Conservation (phyloP, 495 filamentous ascomycete species). For the Friedmanniomyces endolithicus region DNA sequence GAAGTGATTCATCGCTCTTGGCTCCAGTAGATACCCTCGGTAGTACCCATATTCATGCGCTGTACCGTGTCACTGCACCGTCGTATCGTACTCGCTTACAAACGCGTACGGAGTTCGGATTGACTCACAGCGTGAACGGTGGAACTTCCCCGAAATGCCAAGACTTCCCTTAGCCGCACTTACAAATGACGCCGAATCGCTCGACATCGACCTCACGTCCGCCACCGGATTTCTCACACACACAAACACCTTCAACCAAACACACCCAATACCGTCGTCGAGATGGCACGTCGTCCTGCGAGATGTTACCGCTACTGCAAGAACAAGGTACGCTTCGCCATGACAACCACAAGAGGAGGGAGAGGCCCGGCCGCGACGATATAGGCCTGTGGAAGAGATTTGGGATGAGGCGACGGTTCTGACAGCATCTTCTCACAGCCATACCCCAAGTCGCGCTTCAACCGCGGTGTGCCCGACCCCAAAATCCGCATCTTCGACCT, state of each 20-base stretch:
- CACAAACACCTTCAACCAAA: conserved; percentile 26
- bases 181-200: too few relatives aligned
- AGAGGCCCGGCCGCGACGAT: conserved; percentile 1
- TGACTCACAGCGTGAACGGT: too few relatives aligned
- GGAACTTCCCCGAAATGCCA: too few relatives aligned
- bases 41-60: too few relatives aligned
- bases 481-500: conserved; percentile 99
- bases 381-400: too few relatives aligned
- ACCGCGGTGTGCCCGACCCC: conserved; percentile 98
- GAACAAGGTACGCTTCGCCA: conserved; percentile 74
- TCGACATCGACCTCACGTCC: conserved; percentile 9
- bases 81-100: too few relatives aligned
- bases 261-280: conserved; percentile 52
- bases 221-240: too few relatives aligned
- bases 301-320: conserved; percentile 99
- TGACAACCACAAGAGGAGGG: conserved; percentile 5
- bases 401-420: conserved; percentile 16
- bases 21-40: too few relatives aligned
- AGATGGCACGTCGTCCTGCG: conserved; percentile 96
- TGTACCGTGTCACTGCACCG: too few relatives aligned
- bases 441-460: conserved; percentile 99
- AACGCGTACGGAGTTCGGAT: too few relatives aligned
- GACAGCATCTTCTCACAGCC: conserved; percentile 45
- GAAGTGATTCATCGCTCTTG: too few relatives aligned
- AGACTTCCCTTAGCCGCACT: too few relatives aligned